phyloP scores from a whole-genome alignment of 1,284 basidiomycete species.

The Butyriboletus regius region DNA sequence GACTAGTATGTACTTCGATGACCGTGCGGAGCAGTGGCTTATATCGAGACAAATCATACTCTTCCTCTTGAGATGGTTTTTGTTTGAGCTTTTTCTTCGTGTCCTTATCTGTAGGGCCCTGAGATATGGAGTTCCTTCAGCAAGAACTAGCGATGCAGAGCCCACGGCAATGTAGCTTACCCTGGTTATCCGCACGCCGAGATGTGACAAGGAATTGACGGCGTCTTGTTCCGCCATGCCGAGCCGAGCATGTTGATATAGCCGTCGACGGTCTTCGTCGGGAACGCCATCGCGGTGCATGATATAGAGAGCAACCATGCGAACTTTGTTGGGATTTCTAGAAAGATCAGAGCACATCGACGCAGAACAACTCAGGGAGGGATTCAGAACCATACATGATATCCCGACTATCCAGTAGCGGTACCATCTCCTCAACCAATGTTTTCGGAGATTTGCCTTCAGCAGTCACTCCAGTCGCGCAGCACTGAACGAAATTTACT shows the following conservation, averaged over 20 bases:
- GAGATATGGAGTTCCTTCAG: background rate
- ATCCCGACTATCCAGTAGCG: slow-evolving; percentile 79
- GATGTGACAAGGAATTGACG: slow-evolving; percentile 76
- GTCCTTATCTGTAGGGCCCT: slow-evolving; percentile 69
- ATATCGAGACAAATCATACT: slow-evolving; percentile 92
- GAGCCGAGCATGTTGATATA: slow-evolving; percentile 95
- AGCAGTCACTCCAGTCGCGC: slow-evolving; percentile 80
- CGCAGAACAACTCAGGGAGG: background rate
- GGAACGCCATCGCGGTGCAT: slow-evolving; percentile 94
- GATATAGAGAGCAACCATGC: slow-evolving; percentile 94
- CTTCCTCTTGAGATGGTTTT: slow-evolving; percentile 67
- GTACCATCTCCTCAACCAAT: slow-evolving; percentile 98
- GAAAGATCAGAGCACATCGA: slow-evolving; percentile 2
- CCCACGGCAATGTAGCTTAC: slow-evolving; percentile 40
- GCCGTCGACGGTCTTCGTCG: slow-evolving; percentile 86
- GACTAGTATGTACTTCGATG: slow-evolving; percentile 54
- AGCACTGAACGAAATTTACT: slow-evolving; percentile 50
- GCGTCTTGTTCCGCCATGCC: slow-evolving; percentile 88
- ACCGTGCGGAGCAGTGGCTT: slow-evolving; percentile 81
- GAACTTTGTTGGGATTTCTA: slow-evolving; percentile 87
- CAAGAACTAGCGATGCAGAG: background rate
- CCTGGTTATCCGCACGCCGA: slow-evolving; percentile 80
- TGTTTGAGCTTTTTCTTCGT: slow-evolving; percentile 75
- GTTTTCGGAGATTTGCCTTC: slow-evolving; percentile 88
- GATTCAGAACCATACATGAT: slow-evolving; percentile 54